phyloP scores from a whole-genome alignment of 2,329 filamentous ascomycete species.

The Nannizzia gypsea region DNA sequence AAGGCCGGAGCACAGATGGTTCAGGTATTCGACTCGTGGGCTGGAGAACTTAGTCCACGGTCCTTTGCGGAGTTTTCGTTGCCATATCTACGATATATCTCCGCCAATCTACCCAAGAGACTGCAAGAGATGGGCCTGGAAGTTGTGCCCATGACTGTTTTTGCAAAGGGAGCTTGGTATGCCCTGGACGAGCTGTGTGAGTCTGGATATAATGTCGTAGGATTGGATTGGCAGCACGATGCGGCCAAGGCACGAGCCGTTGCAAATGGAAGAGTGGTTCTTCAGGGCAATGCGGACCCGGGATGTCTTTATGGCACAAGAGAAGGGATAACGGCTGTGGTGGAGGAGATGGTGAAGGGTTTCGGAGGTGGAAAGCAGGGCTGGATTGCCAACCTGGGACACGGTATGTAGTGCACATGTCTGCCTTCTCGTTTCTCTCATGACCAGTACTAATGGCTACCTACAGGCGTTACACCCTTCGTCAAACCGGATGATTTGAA shows the following conservation, averaged over 20 bases:
- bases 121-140: constrained; percentile 64
- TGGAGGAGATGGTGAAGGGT: constrained; percentile 75
- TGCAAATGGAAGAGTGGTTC: constrained; percentile 63
- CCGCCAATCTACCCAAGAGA: constrained; percentile 62
- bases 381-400: constrained; percentile 94
- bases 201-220: constrained; percentile 84
- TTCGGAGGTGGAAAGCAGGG: constrained; percentile 75
- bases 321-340: constrained; percentile 67
- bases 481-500: constrained; percentile 88
- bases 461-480: constrained; percentile 74
- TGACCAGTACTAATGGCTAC: constrained; percentile 4
- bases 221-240: constrained; percentile 89
- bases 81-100: constrained; percentile 76
- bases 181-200: constrained; percentile 77
- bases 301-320: constrained; percentile 80
- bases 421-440: background rate
- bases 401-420: constrained; percentile 51
- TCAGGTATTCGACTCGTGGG: constrained; percentile 98
- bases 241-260: constrained; percentile 71
- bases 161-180: constrained; percentile 96
- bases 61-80: constrained; percentile 76
- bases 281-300: constrained; percentile 94
- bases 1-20: constrained; percentile 87
- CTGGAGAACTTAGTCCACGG: constrained; percentile 75
- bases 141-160: constrained; percentile 89